A percentile compares a stretch with the other conserved stretches of the same genome.
Conservation (phyloP, 1,139 yeast species). For the Petasospora rhodanensis region DNA sequence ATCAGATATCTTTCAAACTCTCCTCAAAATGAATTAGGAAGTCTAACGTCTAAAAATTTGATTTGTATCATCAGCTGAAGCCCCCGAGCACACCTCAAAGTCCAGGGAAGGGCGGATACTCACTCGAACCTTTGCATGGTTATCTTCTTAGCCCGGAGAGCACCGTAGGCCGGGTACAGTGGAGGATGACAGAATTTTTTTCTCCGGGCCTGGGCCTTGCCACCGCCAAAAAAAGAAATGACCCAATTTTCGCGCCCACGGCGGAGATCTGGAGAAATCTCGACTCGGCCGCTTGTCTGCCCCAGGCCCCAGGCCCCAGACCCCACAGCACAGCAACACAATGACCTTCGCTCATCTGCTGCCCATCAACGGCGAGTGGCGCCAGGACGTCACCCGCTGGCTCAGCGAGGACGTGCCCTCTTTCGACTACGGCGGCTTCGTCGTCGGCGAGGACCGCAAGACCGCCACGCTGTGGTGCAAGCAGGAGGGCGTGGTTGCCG, state of each 20-base stretch:
- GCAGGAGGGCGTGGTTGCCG: slow-evolving; percentile 76
- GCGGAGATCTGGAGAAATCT: slow-evolving; percentile 1
- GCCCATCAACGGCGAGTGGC: slow-evolving; percentile 78
- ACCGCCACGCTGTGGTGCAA: slow-evolving; percentile 80
- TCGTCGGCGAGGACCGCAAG: slow-evolving; percentile 74
- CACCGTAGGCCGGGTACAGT: no score
- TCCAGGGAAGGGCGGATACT: no score
- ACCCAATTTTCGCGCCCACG: slow-evolving; percentile 2
- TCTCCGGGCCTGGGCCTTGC: no score
- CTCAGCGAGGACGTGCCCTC: slow-evolving; percentile 87
- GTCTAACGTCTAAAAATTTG: slow-evolving; percentile 46
- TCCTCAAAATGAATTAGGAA: slow-evolving; percentile 42
- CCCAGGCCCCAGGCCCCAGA: not conserved
- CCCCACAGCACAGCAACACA: not conserved
- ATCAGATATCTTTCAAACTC: slow-evolving; percentile 16
- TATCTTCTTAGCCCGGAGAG: not conserved
- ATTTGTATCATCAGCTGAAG: slow-evolving; percentile 22
- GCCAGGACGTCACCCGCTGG: slow-evolving; percentile 67
- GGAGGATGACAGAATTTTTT: no score
- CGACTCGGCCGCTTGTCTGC: no score
- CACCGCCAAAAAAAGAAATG: slow-evolving; percentile 1
- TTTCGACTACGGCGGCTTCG: slow-evolving; percentile 91
- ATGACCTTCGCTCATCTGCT: slow-evolving; percentile 45
- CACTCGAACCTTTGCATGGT: slow-evolving; percentile 5
- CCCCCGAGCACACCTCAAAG: no score